phyloP scores from a whole-genome alignment of 192 early-diverging fungal species.

The Podochytrium sp. region DNA sequence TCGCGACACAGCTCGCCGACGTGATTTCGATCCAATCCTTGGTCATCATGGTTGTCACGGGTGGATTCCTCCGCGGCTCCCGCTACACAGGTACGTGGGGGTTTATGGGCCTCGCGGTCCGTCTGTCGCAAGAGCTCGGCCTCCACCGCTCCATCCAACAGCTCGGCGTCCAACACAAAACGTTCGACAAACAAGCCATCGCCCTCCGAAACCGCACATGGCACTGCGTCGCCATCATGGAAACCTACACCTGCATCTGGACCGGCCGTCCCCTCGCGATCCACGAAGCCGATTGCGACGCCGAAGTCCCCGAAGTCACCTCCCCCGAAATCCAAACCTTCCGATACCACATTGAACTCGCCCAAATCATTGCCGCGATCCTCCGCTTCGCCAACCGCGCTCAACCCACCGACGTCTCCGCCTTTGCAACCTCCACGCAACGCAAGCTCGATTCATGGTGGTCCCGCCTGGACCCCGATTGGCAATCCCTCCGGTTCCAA shows the following conservation, averaged over 20 bases:
- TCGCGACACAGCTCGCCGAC: too few relatives aligned
- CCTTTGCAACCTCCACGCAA: not conserved
- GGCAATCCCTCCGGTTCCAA: conserved; percentile 2
- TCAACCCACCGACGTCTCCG: not conserved
- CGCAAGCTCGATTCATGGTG: conserved; percentile 14
- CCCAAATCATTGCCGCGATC: conserved; percentile 21
- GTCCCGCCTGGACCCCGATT: conserved; percentile 9
- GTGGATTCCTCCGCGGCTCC: conserved; percentile 8
- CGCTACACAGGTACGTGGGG: conserved; percentile 22
- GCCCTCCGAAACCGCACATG: conserved; percentile 25
- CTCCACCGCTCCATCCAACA: conserved; percentile 18
- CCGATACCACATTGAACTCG: conserved; percentile 28
- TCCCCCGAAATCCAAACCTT: conserved; percentile 9
- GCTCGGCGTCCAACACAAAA: conserved; percentile 20
- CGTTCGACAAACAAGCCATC: conserved; percentile 6
- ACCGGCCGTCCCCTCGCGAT: conserved; percentile 28
- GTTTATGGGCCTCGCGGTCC: conserved; percentile 28
- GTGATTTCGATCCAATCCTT: conserved; percentile 22
- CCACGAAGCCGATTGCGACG: conserved; percentile 32
- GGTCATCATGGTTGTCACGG: conserved; percentile 24
- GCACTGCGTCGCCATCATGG: conserved; percentile 31
- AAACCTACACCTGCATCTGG: conserved; percentile 34
- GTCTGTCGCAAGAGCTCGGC: conserved; percentile 27
- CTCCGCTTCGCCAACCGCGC: conserved; percentile 33
- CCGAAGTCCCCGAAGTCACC: conserved; percentile 11